A percentile compares a stretch with the other conserved stretches of the same genome.
These are phyloP conservation scores for Coniella vitis DNA, from an alignment of 2,329 filamentous ascomycete genomes.

Conservation along the genomic window DNA sequence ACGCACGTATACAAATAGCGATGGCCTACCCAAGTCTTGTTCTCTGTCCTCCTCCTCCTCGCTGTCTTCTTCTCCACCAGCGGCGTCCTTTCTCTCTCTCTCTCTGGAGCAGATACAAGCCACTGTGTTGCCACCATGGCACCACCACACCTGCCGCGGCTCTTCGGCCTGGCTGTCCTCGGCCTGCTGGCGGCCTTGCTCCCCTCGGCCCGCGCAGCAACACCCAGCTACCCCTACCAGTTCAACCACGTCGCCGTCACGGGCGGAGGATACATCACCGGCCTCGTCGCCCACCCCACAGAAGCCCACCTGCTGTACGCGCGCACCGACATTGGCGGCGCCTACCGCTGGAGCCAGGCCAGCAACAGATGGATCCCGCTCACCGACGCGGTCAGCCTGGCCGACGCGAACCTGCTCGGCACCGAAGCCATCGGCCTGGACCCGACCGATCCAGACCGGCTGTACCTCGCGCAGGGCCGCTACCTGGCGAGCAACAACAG, in stretches of 20 bases:
- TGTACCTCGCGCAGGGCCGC: constrained; percentile 6
- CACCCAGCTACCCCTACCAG: constrained; percentile 4
- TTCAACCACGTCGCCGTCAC: constrained; percentile 7
- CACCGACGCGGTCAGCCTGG: constrained; percentile 4
- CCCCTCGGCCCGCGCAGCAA: neutral
- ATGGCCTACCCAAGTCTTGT: no score
- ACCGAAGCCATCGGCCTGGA: constrained; percentile 4
- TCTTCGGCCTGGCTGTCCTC: neutral
- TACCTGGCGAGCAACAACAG: constrained; percentile 8
- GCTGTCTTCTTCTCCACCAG: no score
- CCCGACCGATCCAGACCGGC: neutral
- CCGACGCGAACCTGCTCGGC: constrained; percentile 2
- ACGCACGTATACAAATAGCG: no score
- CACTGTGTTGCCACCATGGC: neutral
- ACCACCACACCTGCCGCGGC: neutral
- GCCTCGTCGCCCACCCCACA: constrained; percentile 3
- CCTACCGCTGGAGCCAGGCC: constrained; percentile 1
- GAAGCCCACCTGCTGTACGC: constrained; percentile 2
- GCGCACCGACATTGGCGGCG: constrained; percentile 4
- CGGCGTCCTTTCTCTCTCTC: no score
- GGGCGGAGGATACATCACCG: constrained; percentile 5
- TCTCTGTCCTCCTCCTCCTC: no score
- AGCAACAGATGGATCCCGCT: constrained; percentile 7
- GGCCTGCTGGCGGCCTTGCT: neutral
- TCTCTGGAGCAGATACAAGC: no score